Percentiles rank a stretch among this genome's conserved stretches.
Evolutionary conservation across 129 eudicot genomes (phyloP).

Genomic region (Artemisia annua): DNA sequence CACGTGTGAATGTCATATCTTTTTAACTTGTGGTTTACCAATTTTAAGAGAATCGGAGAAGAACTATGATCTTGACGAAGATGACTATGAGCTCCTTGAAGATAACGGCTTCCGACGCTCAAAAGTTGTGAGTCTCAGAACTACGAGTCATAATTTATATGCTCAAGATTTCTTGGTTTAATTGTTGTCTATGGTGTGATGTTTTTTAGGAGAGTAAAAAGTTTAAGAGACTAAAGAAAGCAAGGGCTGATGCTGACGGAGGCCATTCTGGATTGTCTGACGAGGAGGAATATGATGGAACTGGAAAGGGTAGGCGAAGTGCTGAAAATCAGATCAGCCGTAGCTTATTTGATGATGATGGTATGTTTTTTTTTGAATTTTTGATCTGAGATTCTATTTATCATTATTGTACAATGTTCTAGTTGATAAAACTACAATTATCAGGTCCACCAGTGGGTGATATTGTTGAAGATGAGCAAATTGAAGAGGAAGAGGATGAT

Average conservation of each 20-base stretch:
- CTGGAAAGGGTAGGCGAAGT: slow-evolving; percentile 56
- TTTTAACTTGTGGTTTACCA: slow-evolving; percentile 10
- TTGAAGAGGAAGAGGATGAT: too few relatives aligned
- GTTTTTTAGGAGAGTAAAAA: slow-evolving; percentile 66
- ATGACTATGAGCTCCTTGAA: slow-evolving; percentile 90
- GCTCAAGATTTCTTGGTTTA: too few relatives aligned
- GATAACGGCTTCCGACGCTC: slow-evolving; percentile 75
- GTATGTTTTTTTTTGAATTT: too few relatives aligned
- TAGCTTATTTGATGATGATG: too few relatives aligned
- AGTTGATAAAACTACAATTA: too few relatives aligned
- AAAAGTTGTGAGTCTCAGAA: slow-evolving; percentile 42
- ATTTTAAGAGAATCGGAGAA: slow-evolving; percentile 66
- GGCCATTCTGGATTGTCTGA: slow-evolving; percentile 66
- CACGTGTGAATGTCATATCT: not conserved
- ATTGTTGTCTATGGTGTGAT: too few relatives aligned
- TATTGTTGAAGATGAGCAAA: too few relatives aligned
- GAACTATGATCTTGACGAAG: slow-evolving; percentile 79
- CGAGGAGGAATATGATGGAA: slow-evolving; percentile 58
- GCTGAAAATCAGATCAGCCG: too few relatives aligned
- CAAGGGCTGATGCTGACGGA: slow-evolving; percentile 70
- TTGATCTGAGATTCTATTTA: too few relatives aligned
- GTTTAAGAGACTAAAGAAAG: slow-evolving; percentile 87
- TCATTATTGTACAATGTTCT: too few relatives aligned
- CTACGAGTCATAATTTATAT: too few relatives aligned
- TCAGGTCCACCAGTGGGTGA: too few relatives aligned